Evolutionary conservation across 148 eudicot genomes (phyloP).

Genomic region (Dianthus caryophyllus): DNA sequence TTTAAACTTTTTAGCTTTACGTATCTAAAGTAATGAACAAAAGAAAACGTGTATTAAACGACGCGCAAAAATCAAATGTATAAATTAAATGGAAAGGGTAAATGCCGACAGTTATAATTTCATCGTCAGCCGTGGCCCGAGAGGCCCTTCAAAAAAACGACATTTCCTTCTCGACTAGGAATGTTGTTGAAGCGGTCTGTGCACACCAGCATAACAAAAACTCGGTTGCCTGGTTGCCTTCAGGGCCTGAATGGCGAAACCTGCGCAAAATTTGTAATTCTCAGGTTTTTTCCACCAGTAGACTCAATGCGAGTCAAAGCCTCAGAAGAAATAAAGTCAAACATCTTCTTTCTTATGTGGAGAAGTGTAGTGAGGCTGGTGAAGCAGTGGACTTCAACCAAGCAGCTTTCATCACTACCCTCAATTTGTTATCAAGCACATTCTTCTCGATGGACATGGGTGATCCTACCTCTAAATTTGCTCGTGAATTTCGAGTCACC

Average conservation of each 20-base stretch:
- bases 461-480: conserved; percentile 14
- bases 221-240: conserved; percentile 17
- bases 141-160: conserved; percentile 31
- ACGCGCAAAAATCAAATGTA: too few relatives aligned
- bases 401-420: conserved; percentile 16
- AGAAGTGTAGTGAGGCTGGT: conserved; percentile 15
- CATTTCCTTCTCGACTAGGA: conserved; percentile 12
- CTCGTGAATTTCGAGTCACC: conserved; percentile 10
- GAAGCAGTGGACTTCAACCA: conserved; percentile 8
- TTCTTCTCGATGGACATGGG: conserved; percentile 18
- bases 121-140: conserved; percentile 18
- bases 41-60: too few relatives aligned
- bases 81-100: too few relatives aligned
- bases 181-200: conserved; percentile 19
- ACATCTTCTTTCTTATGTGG: conserved; percentile 15
- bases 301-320: conserved; percentile 12
- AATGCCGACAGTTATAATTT: conserved; percentile 22
- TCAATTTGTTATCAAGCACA: conserved; percentile 11
- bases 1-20: conserved; percentile 25
- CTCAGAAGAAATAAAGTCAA: conserved; percentile 8
- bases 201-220: conserved; percentile 16
- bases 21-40: too few relatives aligned
- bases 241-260: conserved; percentile 19
- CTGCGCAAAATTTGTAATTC: conserved; percentile 16
- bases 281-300: conserved; percentile 9